Evolutionary conservation across 495 filamentous ascomycete genomes (phyloP), one percentile per base, ranked within the genome.

Genomic region (Apodospora peruviana): DNA sequence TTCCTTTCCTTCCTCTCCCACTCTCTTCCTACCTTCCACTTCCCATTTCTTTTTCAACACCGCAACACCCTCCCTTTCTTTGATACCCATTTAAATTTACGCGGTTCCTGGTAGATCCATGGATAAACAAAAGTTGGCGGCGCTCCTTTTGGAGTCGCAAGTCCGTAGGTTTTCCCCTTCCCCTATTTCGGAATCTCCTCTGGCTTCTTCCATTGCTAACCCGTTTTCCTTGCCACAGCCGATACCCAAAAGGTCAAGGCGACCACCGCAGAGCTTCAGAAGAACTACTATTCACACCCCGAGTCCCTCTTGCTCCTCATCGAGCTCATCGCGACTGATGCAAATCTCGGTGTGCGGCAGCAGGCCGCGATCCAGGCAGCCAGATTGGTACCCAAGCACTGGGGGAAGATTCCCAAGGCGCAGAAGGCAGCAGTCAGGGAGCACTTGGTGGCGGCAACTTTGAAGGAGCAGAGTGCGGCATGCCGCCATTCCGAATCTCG

Each of bases 331-430:
- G 84, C 84, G 23, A 82, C 82, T 35, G 84, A 95, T 62, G 71
- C 82, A 35, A 77, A 85, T 51, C 55, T 78, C 5, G 78, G 85
- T 52, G 73, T 96, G 12, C 84, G 89, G 46, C 94, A 97, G 70
- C 76, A 91, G 46, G 89, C 94, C 25, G 88, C 93, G 40, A 87
- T 97, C 41, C 89, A 96, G 71, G 83, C 86, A 17, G 76, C 88
- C 23, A 79, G 83, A 48, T 74, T 94, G 23, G 87, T 96, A 17
- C 68, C 78, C 51, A 95, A 90, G 75, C 90, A 95, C 69, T 98
- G 93, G 93, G 74, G 72, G 38, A 82, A 88, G 64, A 67, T 73
- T 27, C 24, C 64, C 45, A 64, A 64, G 43, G 61, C 64, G 20
- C 71, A 77, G 62, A 96, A 94, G 74, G 74, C 78, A 32, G 76